phyloP scores from a whole-genome alignment of 129 eudicot species.

The Chrysanthemum lavandulifolium region DNA sequence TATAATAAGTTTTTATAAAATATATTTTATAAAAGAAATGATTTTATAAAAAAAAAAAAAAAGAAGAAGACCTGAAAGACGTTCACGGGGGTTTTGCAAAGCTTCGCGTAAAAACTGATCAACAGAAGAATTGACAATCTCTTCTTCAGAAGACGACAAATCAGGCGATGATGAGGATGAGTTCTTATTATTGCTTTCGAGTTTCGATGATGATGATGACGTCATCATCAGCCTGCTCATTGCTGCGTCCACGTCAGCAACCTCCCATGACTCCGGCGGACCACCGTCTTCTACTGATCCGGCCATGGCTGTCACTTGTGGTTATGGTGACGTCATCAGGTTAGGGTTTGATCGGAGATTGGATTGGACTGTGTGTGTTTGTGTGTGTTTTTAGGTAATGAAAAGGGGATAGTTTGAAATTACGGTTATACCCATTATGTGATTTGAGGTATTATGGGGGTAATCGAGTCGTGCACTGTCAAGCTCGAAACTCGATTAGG shows the following conservation, averaged over 20 bases:
- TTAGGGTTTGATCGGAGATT: neutral
- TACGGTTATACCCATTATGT: too few relatives aligned
- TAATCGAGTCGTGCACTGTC: too few relatives aligned
- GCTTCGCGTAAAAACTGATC: constrained; percentile 96
- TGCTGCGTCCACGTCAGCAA: constrained; percentile 76
- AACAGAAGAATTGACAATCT: constrained; percentile 50
- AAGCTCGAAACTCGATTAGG: too few relatives aligned
- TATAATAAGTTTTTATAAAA: too few relatives aligned
- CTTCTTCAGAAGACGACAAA: constrained; percentile 40
- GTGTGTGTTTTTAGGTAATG: too few relatives aligned
- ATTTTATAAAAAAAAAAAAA: neutral
- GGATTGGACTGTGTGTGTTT: too few relatives aligned
- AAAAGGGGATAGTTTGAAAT: too few relatives aligned
- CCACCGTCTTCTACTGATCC: constrained; percentile 49
- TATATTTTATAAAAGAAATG: too few relatives aligned
- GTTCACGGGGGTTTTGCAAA: constrained; percentile 90
- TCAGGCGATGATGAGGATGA: constrained; percentile 15
- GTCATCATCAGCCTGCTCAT: constrained; percentile 53
- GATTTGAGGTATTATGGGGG: too few relatives aligned
- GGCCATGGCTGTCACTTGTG: constrained; percentile 33
- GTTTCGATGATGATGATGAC: constrained; percentile 31
- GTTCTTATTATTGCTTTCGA: constrained; percentile 21
- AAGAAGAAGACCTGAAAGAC: constrained; percentile 49
- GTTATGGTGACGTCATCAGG: neutral
- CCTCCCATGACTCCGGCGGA: constrained; percentile 92